Evolutionary conservation across 768 basidiomycete species (phyloP), one percentile per base, ranked within the genome.

Genomic region (Phaeotremella fagi): DNA sequence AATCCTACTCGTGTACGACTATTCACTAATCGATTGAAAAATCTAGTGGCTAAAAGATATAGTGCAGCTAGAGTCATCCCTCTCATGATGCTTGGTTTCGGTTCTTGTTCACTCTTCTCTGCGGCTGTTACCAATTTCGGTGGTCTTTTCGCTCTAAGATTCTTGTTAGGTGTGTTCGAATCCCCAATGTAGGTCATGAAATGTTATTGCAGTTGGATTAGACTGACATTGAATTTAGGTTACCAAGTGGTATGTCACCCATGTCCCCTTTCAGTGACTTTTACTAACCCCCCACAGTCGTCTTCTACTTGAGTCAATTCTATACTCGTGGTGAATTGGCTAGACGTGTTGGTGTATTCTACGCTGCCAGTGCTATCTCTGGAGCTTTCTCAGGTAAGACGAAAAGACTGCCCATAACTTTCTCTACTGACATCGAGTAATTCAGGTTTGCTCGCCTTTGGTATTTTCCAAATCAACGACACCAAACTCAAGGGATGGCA

Each of bases 251-350:
- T 36, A 18, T 36, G 18, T 18, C 18, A 36, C 35, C 35, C 18
- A 12, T 36, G 12, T 12, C 12, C 35, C 36, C 18, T 12, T 12
- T 36, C 12, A 18, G 35, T 36, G 35, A 36, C 35, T 18, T n/a
- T 15, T 11, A 25, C 5, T 26, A 11, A 25, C 22, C 49, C 20
- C 29, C 38, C 3, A 73, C 76, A 3, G 23, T 77, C 75, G 76
- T 81, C 2, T 80, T 78, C 62, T 80, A 80, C 59, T 71, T 81
- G n/a, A 79, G 79, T 2, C 79, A 79, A 0, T 80, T 80, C 53
- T 81, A 81, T 64, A 79, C 77, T 55, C 69, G 81, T 28, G 75
- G 78, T 42, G 81, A 82, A 62, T 71, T 82, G 5, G 80, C 80
- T n/a, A 77, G 77, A 15, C 73, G 80, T 3, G 70, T 82, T 18